Conservation (phyloP, 2,329 filamentous ascomycete genomes). For the Pyrenochaeta sp. region DNA sequence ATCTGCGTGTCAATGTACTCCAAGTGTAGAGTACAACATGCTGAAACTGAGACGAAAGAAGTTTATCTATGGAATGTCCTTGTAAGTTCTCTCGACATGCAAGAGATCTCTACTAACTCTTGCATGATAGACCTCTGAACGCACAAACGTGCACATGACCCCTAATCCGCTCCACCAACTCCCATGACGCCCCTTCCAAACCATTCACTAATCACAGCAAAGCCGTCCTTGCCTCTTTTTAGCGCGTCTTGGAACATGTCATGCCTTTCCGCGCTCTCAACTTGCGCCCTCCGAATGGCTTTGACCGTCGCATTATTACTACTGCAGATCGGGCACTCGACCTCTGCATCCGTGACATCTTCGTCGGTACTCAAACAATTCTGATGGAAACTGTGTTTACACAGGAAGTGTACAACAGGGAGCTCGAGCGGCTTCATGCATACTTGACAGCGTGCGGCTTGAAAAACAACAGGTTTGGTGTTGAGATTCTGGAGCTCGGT, state of each 20-base stretch:
- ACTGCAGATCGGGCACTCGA: slow-evolving; percentile 87
- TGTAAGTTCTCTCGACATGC: too few species aligned
- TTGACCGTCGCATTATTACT: slow-evolving; percentile 86
- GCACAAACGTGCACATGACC: neutral
- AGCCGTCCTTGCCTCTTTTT: slow-evolving; percentile 79
- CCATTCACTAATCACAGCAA: slow-evolving; percentile 92
- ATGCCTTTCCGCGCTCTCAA: slow-evolving; percentile 85
- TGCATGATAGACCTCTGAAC: neutral
- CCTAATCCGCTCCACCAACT: slow-evolving; percentile 44
- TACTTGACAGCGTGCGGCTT: slow-evolving; percentile 84
- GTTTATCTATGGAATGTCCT: too few species aligned
- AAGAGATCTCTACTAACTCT: neutral
- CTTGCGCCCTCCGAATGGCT: slow-evolving; percentile 84
- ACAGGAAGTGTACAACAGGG: slow-evolving; percentile 93
- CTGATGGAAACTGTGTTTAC: slow-evolving; percentile 97
- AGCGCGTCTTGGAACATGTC: slow-evolving; percentile 88
- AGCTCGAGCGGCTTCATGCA: slow-evolving; percentile 83
- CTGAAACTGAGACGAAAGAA: too few species aligned
- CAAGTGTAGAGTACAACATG: too few species aligned
- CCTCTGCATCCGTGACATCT: slow-evolving; percentile 67
- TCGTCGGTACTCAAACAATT: slow-evolving; percentile 76
- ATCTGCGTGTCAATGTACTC: too few species aligned
- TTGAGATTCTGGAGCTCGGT: slow-evolving; percentile 79
- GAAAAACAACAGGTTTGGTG: slow-evolving; percentile 85
- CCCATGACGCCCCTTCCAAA: slow-evolving; percentile 94